phyloP scores from a whole-genome alignment of 148 eudicot species.

The Rhododendron ferrugineum region DNA sequence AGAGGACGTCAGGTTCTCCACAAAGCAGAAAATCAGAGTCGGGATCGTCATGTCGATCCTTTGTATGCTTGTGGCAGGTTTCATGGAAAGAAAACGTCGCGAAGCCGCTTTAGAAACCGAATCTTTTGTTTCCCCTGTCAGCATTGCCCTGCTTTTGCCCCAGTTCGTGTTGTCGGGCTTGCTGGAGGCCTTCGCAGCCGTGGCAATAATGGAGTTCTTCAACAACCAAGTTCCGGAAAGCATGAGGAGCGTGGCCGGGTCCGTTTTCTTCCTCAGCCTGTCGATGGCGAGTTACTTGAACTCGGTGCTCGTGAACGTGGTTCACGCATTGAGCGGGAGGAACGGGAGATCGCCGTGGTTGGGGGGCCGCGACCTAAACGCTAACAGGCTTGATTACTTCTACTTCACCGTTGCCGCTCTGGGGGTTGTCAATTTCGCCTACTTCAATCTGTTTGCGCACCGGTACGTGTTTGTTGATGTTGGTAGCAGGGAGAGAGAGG shows the following conservation, averaged over 20 bases:
- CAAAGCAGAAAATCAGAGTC: slow-evolving; percentile 28
- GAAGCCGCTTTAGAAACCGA: slow-evolving; percentile 28
- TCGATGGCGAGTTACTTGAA: slow-evolving; percentile 56
- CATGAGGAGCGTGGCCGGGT: slow-evolving; percentile 65
- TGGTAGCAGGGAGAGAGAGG: not conserved
- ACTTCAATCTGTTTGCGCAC: slow-evolving; percentile 46
- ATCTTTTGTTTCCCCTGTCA: slow-evolving; percentile 41
- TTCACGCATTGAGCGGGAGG: slow-evolving; percentile 23
- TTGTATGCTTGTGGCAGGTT: slow-evolving; percentile 40
- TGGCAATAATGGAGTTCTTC: slow-evolving; percentile 62
- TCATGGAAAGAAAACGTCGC: slow-evolving; percentile 40
- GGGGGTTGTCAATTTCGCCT: slow-evolving; percentile 39
- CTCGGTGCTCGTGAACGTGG: slow-evolving; percentile 41
- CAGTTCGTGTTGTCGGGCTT: slow-evolving; percentile 54
- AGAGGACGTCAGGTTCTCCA: slow-evolving; percentile 29
- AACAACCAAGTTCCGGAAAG: slow-evolving; percentile 55
- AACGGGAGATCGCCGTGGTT: slow-evolving; percentile 45
- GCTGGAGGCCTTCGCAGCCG: slow-evolving; percentile 55
- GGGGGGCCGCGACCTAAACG: slow-evolving; percentile 70
- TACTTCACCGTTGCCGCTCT: slow-evolving; percentile 43
- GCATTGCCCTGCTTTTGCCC: slow-evolving; percentile 33
- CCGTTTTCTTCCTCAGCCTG: slow-evolving; percentile 50
- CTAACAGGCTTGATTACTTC: slow-evolving; percentile 48
- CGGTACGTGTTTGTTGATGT: slow-evolving; percentile 21
- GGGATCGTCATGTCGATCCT: slow-evolving; percentile 63